phyloP scores from a whole-genome alignment of 108 stramenopile genomes.

The Thalassiosira profunda region DNA sequence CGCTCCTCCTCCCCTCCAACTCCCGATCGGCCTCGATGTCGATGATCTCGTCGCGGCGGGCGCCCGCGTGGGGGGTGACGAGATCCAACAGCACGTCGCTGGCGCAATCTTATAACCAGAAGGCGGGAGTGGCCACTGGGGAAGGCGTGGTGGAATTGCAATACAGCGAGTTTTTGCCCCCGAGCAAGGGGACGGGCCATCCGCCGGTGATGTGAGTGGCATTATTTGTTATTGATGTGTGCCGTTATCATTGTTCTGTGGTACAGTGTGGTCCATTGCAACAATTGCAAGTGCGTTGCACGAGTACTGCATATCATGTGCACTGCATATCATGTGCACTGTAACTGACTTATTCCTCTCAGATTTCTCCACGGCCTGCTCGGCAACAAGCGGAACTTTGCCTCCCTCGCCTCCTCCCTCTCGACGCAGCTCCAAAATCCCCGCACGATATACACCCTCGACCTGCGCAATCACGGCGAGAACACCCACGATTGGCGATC shows the following conservation, averaged over 20 bases:
- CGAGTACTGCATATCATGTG: no score
- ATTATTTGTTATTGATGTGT: neutral
- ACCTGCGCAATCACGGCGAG: conserved; percentile 95
- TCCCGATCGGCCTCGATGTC: neutral
- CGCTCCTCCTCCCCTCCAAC: no score
- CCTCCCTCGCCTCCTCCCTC: conserved; percentile 74
- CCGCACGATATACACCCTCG: conserved; percentile 72
- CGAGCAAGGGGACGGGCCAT: conserved; percentile 15
- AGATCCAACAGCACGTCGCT: neutral
- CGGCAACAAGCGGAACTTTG: conserved; percentile 95
- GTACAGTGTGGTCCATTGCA: neutral
- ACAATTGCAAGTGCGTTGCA: no score
- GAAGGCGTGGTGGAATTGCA: conserved; percentile 36
- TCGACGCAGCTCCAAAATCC: conserved; percentile 65
- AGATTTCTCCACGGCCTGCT: conserved; percentile 95
- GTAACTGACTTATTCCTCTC: neutral
- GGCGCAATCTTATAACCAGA: neutral
- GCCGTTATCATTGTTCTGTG: neutral
- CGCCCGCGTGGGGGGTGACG: neutral
- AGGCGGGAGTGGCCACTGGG: neutral
- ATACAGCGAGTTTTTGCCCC: conserved; percentile 41
- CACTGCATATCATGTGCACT: neutral
- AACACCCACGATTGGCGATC: conserved; percentile 60
- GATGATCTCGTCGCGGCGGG: neutral
- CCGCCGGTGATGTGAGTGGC: conserved; percentile 40